Conservation (phyloP, 768 basidiomycete species). For the Leccinum uliginosum region DNA sequence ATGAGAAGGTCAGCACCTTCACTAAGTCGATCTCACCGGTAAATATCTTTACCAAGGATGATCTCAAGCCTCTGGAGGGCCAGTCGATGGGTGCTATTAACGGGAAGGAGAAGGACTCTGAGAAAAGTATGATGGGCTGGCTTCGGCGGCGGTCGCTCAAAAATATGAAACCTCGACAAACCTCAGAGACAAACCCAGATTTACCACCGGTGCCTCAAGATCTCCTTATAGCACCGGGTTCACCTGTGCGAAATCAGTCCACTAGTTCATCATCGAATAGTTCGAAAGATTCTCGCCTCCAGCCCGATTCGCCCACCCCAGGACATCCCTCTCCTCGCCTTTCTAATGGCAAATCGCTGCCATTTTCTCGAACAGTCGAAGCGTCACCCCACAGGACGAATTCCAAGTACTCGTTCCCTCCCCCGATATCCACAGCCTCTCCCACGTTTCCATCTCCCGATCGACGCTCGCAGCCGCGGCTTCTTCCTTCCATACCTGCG, state of each 20-base stretch:
- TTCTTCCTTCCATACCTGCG: conserved; percentile 27
- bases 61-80: conserved; percentile 22
- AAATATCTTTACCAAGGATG: conserved; percentile 18
- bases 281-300: conserved; percentile 23
- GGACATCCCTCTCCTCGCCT: conserved; percentile 9
- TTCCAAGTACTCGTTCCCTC: conserved; percentile 25
- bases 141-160: conserved; percentile 27
- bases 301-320: conserved; percentile 16
- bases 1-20: conserved; percentile 20
- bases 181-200: conserved; percentile 17
- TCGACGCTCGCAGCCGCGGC: conserved; percentile 12
- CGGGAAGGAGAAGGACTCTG: conserved; percentile 36
- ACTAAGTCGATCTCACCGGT: conserved; percentile 15
- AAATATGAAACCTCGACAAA: conserved; percentile 19
- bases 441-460: conserved; percentile 9
- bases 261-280: conserved; percentile 19
- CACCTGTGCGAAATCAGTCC: conserved; percentile 23
- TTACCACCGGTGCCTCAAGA: conserved; percentile 13
- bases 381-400: conserved; percentile 10
- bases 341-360: conserved; percentile 11
- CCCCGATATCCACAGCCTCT: conserved; percentile 5
- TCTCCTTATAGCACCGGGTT: conserved; percentile 6
- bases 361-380: conserved; percentile 1
- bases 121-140: conserved; percentile 35
- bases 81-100: conserved; percentile 29